Conservation (phyloP, 2,329 filamentous ascomycete species). For the Phaeosphaeria sp. region DNA sequence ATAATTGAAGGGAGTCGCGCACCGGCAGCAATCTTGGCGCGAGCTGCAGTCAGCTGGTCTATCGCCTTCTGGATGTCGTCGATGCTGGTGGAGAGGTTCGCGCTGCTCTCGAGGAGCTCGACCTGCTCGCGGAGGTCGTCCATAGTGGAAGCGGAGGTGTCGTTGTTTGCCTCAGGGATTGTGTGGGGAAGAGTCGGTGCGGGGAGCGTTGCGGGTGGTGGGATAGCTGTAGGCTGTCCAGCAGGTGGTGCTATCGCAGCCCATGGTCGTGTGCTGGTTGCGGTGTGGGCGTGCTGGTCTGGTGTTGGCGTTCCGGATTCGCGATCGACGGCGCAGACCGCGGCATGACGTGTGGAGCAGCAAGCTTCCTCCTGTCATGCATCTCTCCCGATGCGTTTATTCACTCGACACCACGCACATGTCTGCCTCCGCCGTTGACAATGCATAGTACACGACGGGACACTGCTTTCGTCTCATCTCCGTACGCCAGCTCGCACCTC, state of each 20-base stretch:
- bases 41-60: slow-evolving; percentile 74
- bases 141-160: slow-evolving; percentile 52
- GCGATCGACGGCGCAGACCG: slow-evolving; percentile 2
- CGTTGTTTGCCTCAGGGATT: not conserved
- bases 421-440: not conserved
- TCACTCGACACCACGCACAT: not conserved
- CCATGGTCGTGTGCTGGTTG: slow-evolving; percentile 31
- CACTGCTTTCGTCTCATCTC: slow-evolving; percentile 4
- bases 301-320: slow-evolving; percentile 7
- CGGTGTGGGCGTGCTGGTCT: not conserved
- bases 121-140: slow-evolving; percentile 76
- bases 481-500: slow-evolving; percentile 11
- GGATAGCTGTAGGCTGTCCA: slow-evolving; percentile 22
- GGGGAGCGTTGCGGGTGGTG: slow-evolving; percentile 1
- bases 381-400: not conserved
- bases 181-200: slow-evolving; percentile 2
- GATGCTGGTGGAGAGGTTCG: slow-evolving; percentile 74
- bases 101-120: slow-evolving; percentile 71
- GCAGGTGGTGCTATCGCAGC: slow-evolving; percentile 22
- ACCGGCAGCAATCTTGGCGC: slow-evolving; percentile 75
- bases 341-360: slow-evolving; percentile 26
- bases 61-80: slow-evolving; percentile 85
- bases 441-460: slow-evolving; percentile 25
- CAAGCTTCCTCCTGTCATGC: slow-evolving; percentile 1
- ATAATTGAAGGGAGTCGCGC: not conserved